Conservation (phyloP, 345 rosid genomes). For the Lumnitzera racemosa region DNA sequence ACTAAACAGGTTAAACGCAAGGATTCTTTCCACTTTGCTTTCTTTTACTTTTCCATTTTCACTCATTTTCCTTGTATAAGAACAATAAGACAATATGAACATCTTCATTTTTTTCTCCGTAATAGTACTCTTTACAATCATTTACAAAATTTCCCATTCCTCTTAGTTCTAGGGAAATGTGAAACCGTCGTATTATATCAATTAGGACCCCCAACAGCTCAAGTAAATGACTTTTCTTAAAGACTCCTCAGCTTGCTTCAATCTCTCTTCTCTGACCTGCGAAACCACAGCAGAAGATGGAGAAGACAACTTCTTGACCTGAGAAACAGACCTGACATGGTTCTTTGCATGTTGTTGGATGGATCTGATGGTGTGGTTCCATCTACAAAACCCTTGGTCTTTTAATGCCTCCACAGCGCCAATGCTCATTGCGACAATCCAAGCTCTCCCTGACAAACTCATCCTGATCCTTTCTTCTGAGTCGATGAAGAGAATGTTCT, state of each 20-base stretch:
- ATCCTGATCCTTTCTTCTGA: not conserved
- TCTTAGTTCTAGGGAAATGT: too few relatives aligned
- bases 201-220: conserved; percentile 62
- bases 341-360: conserved; percentile 26
- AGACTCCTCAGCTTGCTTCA: conserved; percentile 29
- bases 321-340: conserved; percentile 15
- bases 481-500: not conserved
- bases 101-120: too few relatives aligned
- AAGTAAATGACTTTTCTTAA: conserved; percentile 46
- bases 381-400: conserved; percentile 32
- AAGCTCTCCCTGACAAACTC: conserved; percentile 28
- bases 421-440: conserved; percentile 25
- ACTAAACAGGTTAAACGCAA: too few relatives aligned
- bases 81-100: too few relatives aligned
- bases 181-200: too few relatives aligned
- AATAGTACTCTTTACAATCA: too few relatives aligned
- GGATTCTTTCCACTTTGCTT: too few relatives aligned
- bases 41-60: too few relatives aligned
- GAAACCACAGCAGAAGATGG: conserved; percentile 6
- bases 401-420: conserved; percentile 32
- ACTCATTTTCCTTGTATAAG: too few relatives aligned
- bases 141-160: too few relatives aligned
- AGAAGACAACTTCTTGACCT: conserved; percentile 21
- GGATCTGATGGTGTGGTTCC: conserved; percentile 32
- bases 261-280: conserved; percentile 10